Conservation (phyloP, 2,329 filamentous ascomycete genomes). For the Alternaria gansuensis region DNA sequence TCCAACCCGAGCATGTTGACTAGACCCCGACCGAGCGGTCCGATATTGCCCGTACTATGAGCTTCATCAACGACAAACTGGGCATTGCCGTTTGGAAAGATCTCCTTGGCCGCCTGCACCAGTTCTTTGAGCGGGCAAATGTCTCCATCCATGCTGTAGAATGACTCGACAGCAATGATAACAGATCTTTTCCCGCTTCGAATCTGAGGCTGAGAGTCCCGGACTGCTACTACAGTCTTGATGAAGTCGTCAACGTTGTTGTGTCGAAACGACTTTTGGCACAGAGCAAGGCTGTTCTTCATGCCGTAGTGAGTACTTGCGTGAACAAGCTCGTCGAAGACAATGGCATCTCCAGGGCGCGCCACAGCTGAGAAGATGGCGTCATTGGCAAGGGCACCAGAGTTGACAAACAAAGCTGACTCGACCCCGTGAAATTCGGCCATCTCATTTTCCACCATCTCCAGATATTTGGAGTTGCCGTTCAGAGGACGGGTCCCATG, state of each 20-base stretch:
- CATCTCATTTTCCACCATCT: constrained; percentile 64
- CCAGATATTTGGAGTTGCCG: constrained; percentile 67
- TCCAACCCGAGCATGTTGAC: constrained; percentile 52
- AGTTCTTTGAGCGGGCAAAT: constrained; percentile 70
- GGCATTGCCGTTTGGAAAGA: constrained; percentile 67
- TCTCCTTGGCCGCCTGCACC: constrained; percentile 63
- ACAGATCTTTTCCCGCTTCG: constrained; percentile 44
- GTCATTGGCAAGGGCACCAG: constrained; percentile 56
- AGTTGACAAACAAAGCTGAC: constrained; percentile 65
- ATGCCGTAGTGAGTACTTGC: constrained; percentile 81
- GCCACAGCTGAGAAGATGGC: constrained; percentile 51
- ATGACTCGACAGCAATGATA: constrained; percentile 40
- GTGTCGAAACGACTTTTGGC: constrained; percentile 63
- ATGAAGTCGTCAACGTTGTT: constrained; percentile 57
- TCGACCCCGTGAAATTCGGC: constrained; percentile 66
- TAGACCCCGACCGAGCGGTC: constrained; percentile 63
- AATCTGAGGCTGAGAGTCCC: constrained; percentile 23
- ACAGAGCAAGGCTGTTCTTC: constrained; percentile 65
- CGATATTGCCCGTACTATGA: constrained; percentile 70
- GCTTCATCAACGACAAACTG: constrained; percentile 73
- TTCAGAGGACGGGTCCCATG: constrained; percentile 67
- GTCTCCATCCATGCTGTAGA: constrained; percentile 84
- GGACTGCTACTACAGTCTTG: constrained; percentile 52
- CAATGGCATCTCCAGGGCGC: constrained; percentile 70
- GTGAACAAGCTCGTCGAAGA: constrained; percentile 78